Evolutionary conservation across 768 basidiomycete species (phyloP), one percentile per base, ranked within the genome.

Genomic region (Agaricus blazei): DNA sequence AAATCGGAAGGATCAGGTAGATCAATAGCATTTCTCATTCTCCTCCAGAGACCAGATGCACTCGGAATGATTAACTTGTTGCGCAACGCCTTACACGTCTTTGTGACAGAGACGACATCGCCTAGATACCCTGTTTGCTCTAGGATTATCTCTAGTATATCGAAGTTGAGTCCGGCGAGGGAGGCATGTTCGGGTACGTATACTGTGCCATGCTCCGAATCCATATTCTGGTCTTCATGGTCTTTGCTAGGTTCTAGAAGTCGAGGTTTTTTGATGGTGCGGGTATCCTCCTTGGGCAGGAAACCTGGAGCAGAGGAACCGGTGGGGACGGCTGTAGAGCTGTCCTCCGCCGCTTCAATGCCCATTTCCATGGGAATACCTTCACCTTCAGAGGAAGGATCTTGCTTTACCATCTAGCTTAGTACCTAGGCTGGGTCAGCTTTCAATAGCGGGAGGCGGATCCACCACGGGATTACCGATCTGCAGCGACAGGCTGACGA

Each of bases 1-100:
- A 43, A 56, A 19, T 28, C 31, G 8, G 56, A 60, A 11, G 55
- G 63, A 51, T 67, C 65, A n/a, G 67, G 67, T n/a, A 67, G 51
- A 6, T 23, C 46, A 14, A 61, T 19, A 12, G 24, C 23, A 8
- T 9, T 52, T 28, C 41, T 58, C 51, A 41, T 29, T 6, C 37
- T 48, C n/a, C 31, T 58, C 57, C 57, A 58, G 14, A 58, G 55
- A n/a, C 45, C 61, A 48, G 7, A 49, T 31, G 40, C 58, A 55
- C 42, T 50, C 26, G 37, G 58, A 3, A 38, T 61, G 48, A 42
- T 11, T 29, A 58, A 47, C 37, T 37, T 28, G 2, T 15, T 31
- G 9, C 45, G 43, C 9, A 58, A 24, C 9, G 12, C n/a, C 28
- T 52, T 58, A 46, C 57, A 58, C 9, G 57, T 53, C 31, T 45